phyloP scores from a whole-genome alignment of 768 basidiomycete genomes.

The Suillus luteus region DNA sequence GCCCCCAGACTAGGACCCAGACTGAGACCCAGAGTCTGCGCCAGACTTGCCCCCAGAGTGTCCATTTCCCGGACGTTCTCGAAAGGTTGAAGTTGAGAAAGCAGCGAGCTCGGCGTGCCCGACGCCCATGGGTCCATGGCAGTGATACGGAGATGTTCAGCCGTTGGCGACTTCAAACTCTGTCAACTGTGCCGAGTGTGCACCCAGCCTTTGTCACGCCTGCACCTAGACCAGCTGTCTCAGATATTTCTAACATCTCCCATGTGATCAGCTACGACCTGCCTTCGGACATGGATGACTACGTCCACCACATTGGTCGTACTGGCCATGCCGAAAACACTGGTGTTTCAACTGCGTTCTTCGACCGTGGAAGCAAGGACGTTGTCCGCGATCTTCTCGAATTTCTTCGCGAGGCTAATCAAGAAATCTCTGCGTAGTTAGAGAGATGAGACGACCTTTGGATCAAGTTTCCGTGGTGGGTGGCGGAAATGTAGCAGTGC shows the following conservation, averaged over 20 bases:
- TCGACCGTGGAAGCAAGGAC: constrained; percentile 90
- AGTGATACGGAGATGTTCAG: no score
- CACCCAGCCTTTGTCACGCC: no score
- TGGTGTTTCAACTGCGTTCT: constrained; percentile 94
- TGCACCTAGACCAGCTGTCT: no score
- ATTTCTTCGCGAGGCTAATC: constrained; percentile 93
- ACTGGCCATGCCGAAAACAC: constrained; percentile 99
- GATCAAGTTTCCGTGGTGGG: constrained; percentile 52
- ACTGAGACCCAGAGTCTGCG: no score
- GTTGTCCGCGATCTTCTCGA: constrained; percentile 92
- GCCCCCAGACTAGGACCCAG: no score
- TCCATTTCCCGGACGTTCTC: no score
- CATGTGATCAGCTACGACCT: constrained; percentile 99
- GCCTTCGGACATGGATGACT: constrained; percentile 97
- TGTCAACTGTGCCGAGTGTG: no score
- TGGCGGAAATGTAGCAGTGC: constrained; percentile 46
- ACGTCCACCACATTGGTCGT: constrained; percentile 97
- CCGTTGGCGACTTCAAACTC: no score
- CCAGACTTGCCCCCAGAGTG: no score
- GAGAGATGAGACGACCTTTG: constrained; percentile 84
- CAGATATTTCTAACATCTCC: constrained; percentile 96
- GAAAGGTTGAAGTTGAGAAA: no score
- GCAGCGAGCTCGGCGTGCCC: no score
- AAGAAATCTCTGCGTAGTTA: constrained; percentile 91
- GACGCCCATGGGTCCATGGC: no score